Evolutionary conservation across 2,329 filamentous ascomycete species (phyloP).

Genomic region (Volutella citrinella): DNA sequence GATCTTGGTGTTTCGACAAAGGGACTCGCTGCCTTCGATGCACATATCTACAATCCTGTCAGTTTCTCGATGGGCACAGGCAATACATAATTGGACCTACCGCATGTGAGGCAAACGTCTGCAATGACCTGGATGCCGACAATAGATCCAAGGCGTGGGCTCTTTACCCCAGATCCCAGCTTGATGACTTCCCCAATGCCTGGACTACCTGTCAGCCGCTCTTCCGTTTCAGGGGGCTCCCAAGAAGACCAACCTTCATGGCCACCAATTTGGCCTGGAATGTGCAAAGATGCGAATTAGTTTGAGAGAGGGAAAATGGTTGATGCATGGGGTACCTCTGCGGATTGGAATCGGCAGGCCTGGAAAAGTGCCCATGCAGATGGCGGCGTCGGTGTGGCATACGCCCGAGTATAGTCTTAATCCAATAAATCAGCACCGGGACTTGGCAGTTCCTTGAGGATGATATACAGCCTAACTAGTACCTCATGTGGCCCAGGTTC

Average conservation of each 20-base stretch:
- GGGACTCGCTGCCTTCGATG: constrained; percentile 10
- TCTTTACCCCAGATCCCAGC: constrained; percentile 4
- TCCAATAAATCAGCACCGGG: background rate
- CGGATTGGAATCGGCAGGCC: constrained; percentile 5
- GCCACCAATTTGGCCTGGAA: constrained; percentile 8
- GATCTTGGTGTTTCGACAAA: constrained; percentile 5
- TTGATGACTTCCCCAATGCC: constrained; percentile 5
- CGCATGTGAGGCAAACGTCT: constrained; percentile 7
- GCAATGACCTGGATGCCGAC: constrained; percentile 9
- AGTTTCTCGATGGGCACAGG: too few relatives aligned
- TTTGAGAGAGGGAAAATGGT: too few relatives aligned
- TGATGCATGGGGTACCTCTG: background rate
- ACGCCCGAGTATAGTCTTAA: constrained; percentile 7
- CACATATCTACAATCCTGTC: background rate
- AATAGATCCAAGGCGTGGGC: constrained; percentile 2
- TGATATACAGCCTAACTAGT: constrained; percentile 7
- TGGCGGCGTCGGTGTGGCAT: constrained; percentile 8
- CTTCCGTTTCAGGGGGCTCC: too few relatives aligned
- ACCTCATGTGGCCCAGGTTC: constrained; percentile 5
- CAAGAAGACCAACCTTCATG: constrained; percentile 6
- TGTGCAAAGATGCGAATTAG: background rate
- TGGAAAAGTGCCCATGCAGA: constrained; percentile 7
- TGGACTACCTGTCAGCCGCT: too few relatives aligned
- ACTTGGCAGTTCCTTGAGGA: too few relatives aligned
- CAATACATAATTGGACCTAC: background rate